A percentile compares a stretch with the other conserved stretches of the same genome.
These are phyloP conservation scores for Aureobasidium musti DNA, from an alignment of 2,329 filamentous ascomycete genomes.

Conservation along the genomic window DNA sequence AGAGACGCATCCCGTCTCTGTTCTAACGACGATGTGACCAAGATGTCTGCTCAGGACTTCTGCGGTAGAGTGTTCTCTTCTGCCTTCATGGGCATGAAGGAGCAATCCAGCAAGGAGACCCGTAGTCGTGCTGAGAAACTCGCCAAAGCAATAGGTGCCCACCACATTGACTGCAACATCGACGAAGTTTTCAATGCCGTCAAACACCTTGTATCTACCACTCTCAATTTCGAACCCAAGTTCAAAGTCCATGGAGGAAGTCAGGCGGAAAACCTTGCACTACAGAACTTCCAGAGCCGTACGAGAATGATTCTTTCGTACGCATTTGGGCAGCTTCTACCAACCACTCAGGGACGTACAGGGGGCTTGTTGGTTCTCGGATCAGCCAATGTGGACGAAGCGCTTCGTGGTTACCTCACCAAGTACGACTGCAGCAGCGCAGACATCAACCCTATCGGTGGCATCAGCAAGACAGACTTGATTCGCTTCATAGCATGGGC, in stretches of 20 bases:
- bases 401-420: slow-evolving; percentile 63
- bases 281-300: slow-evolving; percentile 69
- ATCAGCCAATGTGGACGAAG: slow-evolving; percentile 66
- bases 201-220: slow-evolving; percentile 59
- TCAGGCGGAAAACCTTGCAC: slow-evolving; percentile 61
- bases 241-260: slow-evolving; percentile 66
- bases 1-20: slow-evolving; percentile 56
- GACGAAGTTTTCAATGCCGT: slow-evolving; percentile 65
- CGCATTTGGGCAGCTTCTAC: slow-evolving; percentile 64
- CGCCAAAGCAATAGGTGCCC: slow-evolving; percentile 63
- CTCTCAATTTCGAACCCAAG: slow-evolving; percentile 61
- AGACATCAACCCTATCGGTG: slow-evolving; percentile 64
- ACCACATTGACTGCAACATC: slow-evolving; percentile 74
- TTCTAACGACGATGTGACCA: slow-evolving; percentile 55
- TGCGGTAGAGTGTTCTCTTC: slow-evolving; percentile 63
- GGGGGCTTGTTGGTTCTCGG: slow-evolving; percentile 66
- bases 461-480: slow-evolving; percentile 66
- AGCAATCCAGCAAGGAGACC: slow-evolving; percentile 67
- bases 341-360: slow-evolving; percentile 60
- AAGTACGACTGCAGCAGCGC: slow-evolving; percentile 66
- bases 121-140: slow-evolving; percentile 65
- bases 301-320: slow-evolving; percentile 67
- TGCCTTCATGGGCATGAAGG: slow-evolving; percentile 68
- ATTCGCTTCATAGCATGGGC: slow-evolving; percentile 72
- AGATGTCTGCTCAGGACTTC: slow-evolving; percentile 59